A percentile compares a stretch with the other conserved stretches of the same genome.
These are phyloP conservation scores for Scenedesmus sp. DNA, from an alignment of 163 green algal genomes.

Conservation along the genomic window DNA sequence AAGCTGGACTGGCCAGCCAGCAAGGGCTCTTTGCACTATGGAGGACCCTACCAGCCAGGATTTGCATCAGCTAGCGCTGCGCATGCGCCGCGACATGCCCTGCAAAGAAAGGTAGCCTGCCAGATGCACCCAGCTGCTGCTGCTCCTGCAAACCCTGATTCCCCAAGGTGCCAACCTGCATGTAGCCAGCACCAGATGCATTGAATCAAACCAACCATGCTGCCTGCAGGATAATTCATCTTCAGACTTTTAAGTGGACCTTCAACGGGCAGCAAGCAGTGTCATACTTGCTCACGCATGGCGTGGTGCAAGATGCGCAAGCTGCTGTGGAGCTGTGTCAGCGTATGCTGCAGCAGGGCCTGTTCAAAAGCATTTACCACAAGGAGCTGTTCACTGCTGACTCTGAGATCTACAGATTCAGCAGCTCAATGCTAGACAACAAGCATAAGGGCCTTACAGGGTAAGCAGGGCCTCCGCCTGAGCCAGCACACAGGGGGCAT, in stretches of 20 bases:
- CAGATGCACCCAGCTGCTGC: neutral
- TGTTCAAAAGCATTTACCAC: slow-evolving; percentile 39
- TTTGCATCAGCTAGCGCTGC: slow-evolving; percentile 8
- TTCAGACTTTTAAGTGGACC: slow-evolving; percentile 44
- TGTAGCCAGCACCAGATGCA: neutral
- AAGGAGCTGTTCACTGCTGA: slow-evolving; percentile 23
- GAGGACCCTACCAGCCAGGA: neutral
- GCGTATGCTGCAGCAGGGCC: slow-evolving; percentile 31
- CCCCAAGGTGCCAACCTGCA: neutral
- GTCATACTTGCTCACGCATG: slow-evolving; percentile 5
- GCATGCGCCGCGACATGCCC: slow-evolving; percentile 29
- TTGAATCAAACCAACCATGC: neutral
- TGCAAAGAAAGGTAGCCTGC: slow-evolving; percentile 20
- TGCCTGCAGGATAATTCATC: slow-evolving; percentile 36
- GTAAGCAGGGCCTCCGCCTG: neutral
- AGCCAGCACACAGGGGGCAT: neutral
- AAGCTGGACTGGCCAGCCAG: neutral
- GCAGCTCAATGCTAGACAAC: slow-evolving; percentile 25
- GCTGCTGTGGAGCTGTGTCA: slow-evolving; percentile 33
- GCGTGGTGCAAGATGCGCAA: neutral
- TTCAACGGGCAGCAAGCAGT: slow-evolving; percentile 47
- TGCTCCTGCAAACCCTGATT: neutral
- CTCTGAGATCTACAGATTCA: slow-evolving; percentile 33
- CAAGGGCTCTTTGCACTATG: neutral
- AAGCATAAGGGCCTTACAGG: slow-evolving; percentile 34